Evolutionary conservation across 176 grass and related monocot genomes (phyloP).

Genomic region (Phoenix dactylifera): DNA sequence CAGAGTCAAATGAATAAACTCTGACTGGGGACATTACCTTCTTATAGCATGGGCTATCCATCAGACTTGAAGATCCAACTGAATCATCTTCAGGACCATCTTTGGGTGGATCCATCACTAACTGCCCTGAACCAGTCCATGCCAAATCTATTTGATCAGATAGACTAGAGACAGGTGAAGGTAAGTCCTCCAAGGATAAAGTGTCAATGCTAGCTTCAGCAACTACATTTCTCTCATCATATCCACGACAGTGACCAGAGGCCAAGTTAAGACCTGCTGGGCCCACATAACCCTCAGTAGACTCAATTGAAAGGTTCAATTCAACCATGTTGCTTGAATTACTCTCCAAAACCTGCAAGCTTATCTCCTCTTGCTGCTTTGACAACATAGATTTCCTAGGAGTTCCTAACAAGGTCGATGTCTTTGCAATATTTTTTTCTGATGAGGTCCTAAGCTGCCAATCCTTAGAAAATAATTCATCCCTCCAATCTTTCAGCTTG

Average conservation of each 20-base stretch:
- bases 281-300: conserved; percentile 29
- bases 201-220: conserved; percentile 25
- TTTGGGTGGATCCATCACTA: conserved; percentile 28
- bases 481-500: conserved; percentile 17
- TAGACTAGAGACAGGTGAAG: conserved; percentile 56
- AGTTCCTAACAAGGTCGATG: conserved; percentile 19
- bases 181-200: conserved; percentile 30
- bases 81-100: conserved; percentile 28
- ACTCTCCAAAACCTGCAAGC: conserved; percentile 24
- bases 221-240: conserved; percentile 11
- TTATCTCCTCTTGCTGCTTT: conserved; percentile 29
- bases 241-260: conserved; percentile 11
- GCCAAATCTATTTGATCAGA: conserved; percentile 88
- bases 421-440: conserved; percentile 14
- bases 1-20: conserved; percentile 78
- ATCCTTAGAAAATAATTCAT: conserved; percentile 19
- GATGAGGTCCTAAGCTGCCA: conserved; percentile 12
- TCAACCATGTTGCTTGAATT: conserved; percentile 29
- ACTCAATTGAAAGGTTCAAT: conserved; percentile 28
- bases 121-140: conserved; percentile 66
- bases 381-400: conserved; percentile 37
- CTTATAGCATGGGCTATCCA: conserved; percentile 37
- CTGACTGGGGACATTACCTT: conserved; percentile 47
- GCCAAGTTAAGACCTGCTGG: conserved; percentile 29
- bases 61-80: conserved; percentile 27